A percentile compares a stretch with the other conserved stretches of the same genome.
These are phyloP conservation scores for Heterobasidion parviporum DNA, from an alignment of 1,284 basidiomycete species.

Conservation along the genomic window DNA sequence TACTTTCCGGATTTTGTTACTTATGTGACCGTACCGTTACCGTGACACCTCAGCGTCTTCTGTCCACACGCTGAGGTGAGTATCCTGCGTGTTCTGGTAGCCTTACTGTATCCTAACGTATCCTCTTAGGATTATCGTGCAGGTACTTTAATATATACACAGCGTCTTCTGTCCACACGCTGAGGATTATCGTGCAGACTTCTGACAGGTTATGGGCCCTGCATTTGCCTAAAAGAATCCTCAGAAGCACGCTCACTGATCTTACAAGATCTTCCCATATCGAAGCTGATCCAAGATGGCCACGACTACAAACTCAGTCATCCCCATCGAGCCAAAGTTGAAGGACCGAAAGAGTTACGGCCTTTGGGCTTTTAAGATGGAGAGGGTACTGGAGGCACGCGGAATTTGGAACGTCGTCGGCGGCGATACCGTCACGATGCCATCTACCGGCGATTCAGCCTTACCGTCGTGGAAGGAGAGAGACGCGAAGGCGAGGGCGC, in stretches of 20 bases:
- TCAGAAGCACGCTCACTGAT: not conserved
- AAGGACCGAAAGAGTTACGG: not conserved
- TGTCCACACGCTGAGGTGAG: no score
- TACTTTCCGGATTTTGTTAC: no score
- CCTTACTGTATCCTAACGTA: no score
- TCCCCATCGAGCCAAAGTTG: not conserved
- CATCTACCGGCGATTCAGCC: not conserved
- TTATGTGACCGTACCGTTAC: no score
- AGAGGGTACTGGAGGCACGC: not conserved
- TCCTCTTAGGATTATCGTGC: no score
- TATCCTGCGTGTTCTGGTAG: no score
- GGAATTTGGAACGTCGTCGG: not conserved
- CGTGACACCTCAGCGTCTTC: no score
- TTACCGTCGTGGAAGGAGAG: not conserved
- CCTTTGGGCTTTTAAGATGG: not conserved
- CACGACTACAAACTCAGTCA: not conserved
- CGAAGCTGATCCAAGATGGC: not conserved
- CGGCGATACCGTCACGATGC: not conserved
- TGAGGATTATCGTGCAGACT: not conserved
- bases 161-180: not conserved
- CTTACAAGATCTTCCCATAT: not conserved
- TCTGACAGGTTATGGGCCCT: conserved; percentile 1
- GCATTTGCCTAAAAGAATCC: not conserved
- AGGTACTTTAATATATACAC: not conserved
- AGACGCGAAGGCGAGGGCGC: not conserved